Base-by-base conservation (phyloP, 148 eudicot species). In the Gaultheria prostrata region DNA sequence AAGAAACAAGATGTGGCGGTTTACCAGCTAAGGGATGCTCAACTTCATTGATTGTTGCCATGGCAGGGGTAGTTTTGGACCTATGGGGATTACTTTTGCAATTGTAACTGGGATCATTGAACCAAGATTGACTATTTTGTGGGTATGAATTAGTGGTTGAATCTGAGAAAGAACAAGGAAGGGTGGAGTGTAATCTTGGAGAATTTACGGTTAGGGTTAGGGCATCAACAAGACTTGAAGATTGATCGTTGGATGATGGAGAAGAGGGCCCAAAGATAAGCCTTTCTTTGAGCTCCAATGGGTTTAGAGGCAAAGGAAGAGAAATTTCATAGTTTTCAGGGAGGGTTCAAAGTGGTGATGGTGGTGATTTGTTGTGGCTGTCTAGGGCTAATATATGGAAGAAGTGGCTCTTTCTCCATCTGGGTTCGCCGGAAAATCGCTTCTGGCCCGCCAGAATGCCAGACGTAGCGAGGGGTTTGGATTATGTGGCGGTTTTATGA, bases 21-120 rank as follows among this genome's bases (percentile, higher is more conserved):
- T 89, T 84, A 1, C 81, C 56, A 17, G 8, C 85, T 17, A 70
- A 35, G 0, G 50, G 74, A 18, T 69, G 87, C 35, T 85, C 71
- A 80, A 90, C 75, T 65, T 94, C 97, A 80, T 91, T 91, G 61
- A 96, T 90, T 24, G 88, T 88, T 50, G 95, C 92, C 98, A 96
- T 91, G 32, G 99, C 99, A 13, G 99, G 99, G 0, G 99, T 98
- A 4, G 99, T 96, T 83, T 89, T 96, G 3, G 97, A 91, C 86
- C 98, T 83, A 18, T 95, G 98, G 26, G 94, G 88, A 54, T 83
- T 89, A 30, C 86, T 82, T 82, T 89, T 94, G 59, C 80, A 78
- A 2, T 59, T 78, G 35, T 83, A 87, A 86, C 85, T 87, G 8
- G 96, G 97, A 79, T 93, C 93, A 75, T 79, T 48, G 71, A 91